Conservation (phyloP, 441 rosid genomes). For the Cnidoscolus chayamansa region DNA sequence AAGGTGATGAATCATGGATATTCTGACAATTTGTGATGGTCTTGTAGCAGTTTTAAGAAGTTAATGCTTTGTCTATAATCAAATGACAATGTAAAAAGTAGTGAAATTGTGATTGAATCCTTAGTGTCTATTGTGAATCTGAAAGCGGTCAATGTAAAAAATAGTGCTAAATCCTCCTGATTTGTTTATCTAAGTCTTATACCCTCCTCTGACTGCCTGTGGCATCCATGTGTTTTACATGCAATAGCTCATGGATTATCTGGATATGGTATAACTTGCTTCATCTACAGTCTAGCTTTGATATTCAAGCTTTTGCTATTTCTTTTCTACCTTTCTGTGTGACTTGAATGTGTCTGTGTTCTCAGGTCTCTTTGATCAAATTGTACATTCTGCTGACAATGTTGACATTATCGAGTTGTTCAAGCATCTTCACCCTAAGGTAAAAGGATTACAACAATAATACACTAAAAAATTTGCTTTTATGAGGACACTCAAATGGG, state of each 20-base stretch:
- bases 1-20: neutral
- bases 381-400: slow-evolving; percentile 75
- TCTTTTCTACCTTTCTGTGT: neutral
- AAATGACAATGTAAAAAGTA: neutral
- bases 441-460: slow-evolving; percentile 17
- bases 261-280: neutral
- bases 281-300: neutral
- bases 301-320: neutral
- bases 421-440: slow-evolving; percentile 89
- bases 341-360: slow-evolving; percentile 13
- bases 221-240: slow-evolving; percentile 2
- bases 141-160: neutral
- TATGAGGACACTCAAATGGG: neutral
- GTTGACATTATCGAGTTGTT: slow-evolving; percentile 74
- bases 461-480: neutral
- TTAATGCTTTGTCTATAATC: neutral
- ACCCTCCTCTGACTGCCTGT: neutral
- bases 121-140: neutral
- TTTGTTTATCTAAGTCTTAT: neutral
- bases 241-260: neutral
- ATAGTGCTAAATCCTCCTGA: neutral
- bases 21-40: neutral
- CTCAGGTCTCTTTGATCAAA: slow-evolving; percentile 83
- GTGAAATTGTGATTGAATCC: too few relatives aligned
- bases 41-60: neutral